Evolutionary conservation across 129 eudicot genomes (phyloP).

Genomic region (Chrysanthemum lavandulifolium): DNA sequence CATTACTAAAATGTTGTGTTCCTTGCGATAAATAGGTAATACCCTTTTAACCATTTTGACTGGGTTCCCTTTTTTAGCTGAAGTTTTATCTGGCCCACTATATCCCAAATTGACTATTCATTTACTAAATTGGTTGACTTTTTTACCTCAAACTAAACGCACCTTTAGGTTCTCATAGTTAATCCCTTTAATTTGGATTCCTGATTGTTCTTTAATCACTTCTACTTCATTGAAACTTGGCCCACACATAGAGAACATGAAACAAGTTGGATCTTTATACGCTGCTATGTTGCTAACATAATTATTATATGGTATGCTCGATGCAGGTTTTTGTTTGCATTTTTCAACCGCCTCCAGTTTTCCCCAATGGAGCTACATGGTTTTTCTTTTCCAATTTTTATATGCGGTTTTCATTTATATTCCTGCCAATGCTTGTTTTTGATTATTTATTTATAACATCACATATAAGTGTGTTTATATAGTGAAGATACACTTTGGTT

Average conservation of each 20-base stretch:
- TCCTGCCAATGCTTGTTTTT: neutral
- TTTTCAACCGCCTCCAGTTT: slow-evolving; percentile 26
- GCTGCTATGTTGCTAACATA: neutral
- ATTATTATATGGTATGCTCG: neutral
- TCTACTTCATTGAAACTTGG: neutral
- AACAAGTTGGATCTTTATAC: neutral
- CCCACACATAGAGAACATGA: neutral
- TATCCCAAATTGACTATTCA: no score
- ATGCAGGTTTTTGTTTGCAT: slow-evolving; percentile 34
- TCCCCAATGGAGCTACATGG: slow-evolving; percentile 32
- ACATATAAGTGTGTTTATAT: slow-evolving; percentile 12
- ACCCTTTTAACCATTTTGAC: no score
- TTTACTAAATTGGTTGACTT: no score
- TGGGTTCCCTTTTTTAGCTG: no score
- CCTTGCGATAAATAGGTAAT: no score
- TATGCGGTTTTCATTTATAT: slow-evolving; percentile 10
- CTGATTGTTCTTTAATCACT: neutral
- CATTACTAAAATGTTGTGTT: no score
- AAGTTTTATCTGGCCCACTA: no score
- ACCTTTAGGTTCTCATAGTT: neutral
- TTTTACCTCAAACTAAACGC: no score
- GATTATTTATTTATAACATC: slow-evolving; percentile 1
- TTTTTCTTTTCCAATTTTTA: slow-evolving; percentile 19
- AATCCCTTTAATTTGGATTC: neutral
- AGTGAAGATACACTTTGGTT: slow-evolving; percentile 1